phyloP scores from a whole-genome alignment of 768 basidiomycete genomes.

The Phallus indusiatus region DNA sequence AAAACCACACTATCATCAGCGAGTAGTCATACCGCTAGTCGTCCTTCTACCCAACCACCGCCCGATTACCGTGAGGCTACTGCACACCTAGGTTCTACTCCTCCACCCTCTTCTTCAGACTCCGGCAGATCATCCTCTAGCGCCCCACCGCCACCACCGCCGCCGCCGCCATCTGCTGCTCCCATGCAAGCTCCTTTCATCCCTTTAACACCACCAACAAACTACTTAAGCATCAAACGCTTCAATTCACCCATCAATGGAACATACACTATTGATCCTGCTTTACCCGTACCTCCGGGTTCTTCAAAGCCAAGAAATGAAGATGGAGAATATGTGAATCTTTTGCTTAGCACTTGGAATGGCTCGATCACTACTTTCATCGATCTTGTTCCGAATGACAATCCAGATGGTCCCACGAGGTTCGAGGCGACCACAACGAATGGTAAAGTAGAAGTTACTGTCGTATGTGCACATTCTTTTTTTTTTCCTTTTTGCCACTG shows the following conservation, averaged over 20 bases:
- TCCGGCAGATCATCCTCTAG: too few species aligned
- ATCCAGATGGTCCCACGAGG: neutral
- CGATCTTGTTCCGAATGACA: neutral
- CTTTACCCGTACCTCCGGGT: neutral
- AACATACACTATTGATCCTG: neutral
- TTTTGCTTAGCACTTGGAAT: neutral
- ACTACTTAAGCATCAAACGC: neutral
- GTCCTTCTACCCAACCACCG: too few species aligned
- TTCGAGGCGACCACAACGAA: neutral
- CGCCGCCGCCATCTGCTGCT: too few species aligned
- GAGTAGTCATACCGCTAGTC: too few species aligned
- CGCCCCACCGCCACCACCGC: too few species aligned
- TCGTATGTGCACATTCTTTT: neutral
- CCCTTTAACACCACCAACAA: neutral
- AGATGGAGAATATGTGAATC: conserved; percentile 2
- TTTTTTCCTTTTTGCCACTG: too few species aligned
- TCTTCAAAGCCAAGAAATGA: neutral
- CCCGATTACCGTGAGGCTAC: too few species aligned
- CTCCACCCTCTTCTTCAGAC: too few species aligned
- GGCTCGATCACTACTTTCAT: neutral
- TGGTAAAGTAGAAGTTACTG: neutral
- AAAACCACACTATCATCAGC: too few species aligned
- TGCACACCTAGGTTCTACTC: too few species aligned
- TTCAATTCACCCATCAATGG: neutral
- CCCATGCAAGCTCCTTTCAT: too few species aligned